Conservation (phyloP, 208 protist genomes). For the Trypanosoma theileri region DNA sequence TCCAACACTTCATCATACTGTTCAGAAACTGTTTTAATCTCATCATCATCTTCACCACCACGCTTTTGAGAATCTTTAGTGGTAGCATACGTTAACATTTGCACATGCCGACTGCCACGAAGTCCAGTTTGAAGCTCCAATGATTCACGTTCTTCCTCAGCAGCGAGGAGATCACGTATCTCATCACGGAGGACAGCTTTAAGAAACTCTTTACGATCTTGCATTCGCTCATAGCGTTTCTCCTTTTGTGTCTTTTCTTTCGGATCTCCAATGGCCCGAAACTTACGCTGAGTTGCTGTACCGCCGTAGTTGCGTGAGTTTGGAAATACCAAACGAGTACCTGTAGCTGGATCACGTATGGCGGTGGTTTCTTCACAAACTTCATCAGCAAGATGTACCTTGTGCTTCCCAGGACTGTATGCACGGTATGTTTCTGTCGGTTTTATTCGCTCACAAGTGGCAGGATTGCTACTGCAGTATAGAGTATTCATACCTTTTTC, state of each 20-base stretch:
- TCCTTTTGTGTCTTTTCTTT: slow-evolving; percentile 26
- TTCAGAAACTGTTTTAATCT: slow-evolving; percentile 49
- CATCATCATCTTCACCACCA: slow-evolving; percentile 29
- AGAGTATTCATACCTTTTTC: slow-evolving; percentile 16
- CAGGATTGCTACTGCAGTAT: slow-evolving; percentile 16
- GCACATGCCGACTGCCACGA: slow-evolving; percentile 56
- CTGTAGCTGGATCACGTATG: slow-evolving; percentile 34
- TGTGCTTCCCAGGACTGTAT: slow-evolving; percentile 30
- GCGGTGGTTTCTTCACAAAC: not conserved
- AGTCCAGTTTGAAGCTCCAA: slow-evolving; percentile 54
- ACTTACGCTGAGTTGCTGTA: slow-evolving; percentile 44
- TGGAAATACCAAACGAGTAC: slow-evolving; percentile 45
- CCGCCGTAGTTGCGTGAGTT: slow-evolving; percentile 75
- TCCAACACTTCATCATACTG: slow-evolving; percentile 75
- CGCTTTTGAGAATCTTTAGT: slow-evolving; percentile 2
- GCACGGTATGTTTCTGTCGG: slow-evolving; percentile 40
- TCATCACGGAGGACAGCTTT: slow-evolving; percentile 71
- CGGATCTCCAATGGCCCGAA: slow-evolving; percentile 36
- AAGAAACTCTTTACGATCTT: slow-evolving; percentile 78
- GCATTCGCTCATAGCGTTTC: slow-evolving; percentile 36
- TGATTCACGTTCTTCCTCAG: slow-evolving; percentile 46
- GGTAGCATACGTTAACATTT: slow-evolving; percentile 23
- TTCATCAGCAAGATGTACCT: slow-evolving; percentile 8
- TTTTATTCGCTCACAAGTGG: slow-evolving; percentile 7
- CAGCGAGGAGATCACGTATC: slow-evolving; percentile 57